These are phyloP conservation scores for Eucalyptus decipiens DNA, from an alignment of 345 rosid species.

Conservation along the genomic window DNA sequence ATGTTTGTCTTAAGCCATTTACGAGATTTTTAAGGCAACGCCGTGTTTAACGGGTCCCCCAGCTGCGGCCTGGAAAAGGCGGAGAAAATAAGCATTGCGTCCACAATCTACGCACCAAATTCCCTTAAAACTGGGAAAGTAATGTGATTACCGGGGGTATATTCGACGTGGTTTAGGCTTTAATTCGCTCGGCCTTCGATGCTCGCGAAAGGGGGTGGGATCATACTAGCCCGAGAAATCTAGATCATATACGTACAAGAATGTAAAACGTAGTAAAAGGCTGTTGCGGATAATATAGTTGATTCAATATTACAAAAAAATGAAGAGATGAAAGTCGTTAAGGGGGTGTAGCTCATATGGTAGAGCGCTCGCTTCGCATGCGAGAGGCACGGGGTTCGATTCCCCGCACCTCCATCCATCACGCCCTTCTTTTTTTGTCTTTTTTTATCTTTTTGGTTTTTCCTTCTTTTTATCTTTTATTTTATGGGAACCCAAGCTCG, in stretches of 20 bases:
- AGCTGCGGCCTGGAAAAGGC: not conserved
- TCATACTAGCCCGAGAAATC: not conserved
- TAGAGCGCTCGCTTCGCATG: conserved; percentile 99
- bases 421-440: fast-evolving
- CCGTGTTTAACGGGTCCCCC: not conserved
- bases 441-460: too few relatives aligned
- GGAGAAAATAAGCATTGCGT: not conserved
- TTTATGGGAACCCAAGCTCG: not conserved
- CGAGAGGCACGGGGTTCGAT: conserved; percentile 99
- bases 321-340: fast-evolving
- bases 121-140: not conserved
- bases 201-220: not conserved
- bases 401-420: conserved; percentile 92
- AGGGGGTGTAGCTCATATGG: conserved; percentile 95
- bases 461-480: not conserved
- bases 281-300: fast-evolving
- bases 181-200: not conserved
- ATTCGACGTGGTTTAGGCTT: not conserved
- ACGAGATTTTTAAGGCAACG: not conserved
- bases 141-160: not conserved
- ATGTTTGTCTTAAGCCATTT: not conserved
- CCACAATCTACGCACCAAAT: not conserved
- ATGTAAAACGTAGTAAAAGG: not conserved
- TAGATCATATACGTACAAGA: not conserved
- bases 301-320: fast-evolving